A percentile compares a stretch with the other conserved stretches of the same genome.
Evolutionary conservation across 2,329 filamentous ascomycete species (phyloP).

Genomic region (Colletotrichum sidae): DNA sequence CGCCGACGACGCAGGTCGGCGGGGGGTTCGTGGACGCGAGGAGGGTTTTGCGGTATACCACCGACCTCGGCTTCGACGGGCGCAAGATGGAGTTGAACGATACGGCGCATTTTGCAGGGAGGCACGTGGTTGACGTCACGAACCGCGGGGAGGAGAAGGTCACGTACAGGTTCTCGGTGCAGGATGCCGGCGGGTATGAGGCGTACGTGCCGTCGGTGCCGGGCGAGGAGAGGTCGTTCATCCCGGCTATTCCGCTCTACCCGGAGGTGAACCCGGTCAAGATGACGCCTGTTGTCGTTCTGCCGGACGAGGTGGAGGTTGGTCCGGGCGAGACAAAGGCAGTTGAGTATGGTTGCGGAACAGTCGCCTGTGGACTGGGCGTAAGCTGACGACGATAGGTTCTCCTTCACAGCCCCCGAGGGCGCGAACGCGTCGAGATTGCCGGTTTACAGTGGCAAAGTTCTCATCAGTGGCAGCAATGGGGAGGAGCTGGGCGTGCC

Average conservation of each 20-base stretch:
- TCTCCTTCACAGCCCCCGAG: not conserved
- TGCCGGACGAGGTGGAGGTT: constrained; percentile 11
- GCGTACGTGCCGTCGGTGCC: constrained; percentile 3
- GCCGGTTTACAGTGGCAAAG: constrained; percentile 49
- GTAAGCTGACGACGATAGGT: not conserved
- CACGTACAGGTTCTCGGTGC: constrained; percentile 37
- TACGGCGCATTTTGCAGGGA: no score
- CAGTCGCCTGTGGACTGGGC: not conserved
- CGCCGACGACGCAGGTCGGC: no score
- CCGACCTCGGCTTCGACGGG: no score
- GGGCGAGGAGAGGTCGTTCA: not conserved
- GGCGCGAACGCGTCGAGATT: constrained; percentile 41
- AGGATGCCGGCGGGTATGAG: constrained; percentile 44
- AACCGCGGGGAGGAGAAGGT: no score
- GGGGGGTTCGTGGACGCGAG: no score
- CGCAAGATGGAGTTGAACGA: no score
- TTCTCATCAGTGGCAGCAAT: constrained; percentile 46
- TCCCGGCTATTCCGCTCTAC: not conserved
- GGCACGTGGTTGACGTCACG: no score
- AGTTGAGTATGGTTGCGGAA: constrained; percentile 11
- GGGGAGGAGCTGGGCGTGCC: constrained; percentile 46
- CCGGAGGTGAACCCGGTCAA: constrained; percentile 7
- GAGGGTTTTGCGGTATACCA: no score
- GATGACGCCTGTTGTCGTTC: constrained; percentile 16
- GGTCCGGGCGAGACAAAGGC: constrained; percentile 15